Evolutionary conservation across 345 rosid species (phyloP).

Genomic region (Eucalyptus cloeziana): DNA sequence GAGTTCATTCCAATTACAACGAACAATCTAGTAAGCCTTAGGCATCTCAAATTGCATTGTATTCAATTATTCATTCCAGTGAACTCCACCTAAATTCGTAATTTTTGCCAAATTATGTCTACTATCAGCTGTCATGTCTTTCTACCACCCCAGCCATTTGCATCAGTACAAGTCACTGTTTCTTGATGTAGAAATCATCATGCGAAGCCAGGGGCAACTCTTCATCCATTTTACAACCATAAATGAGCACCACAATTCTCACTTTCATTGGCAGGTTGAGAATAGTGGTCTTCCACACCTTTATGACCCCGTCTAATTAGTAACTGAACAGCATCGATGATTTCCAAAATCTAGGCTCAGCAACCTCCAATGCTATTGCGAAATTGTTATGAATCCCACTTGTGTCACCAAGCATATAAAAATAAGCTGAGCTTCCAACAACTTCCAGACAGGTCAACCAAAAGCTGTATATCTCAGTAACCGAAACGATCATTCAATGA

Average conservation of each 20-base stretch:
- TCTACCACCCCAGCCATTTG: not conserved
- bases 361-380: not conserved
- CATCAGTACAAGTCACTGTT: not conserved
- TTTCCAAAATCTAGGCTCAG: not conserved
- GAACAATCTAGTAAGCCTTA: not conserved
- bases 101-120: not conserved
- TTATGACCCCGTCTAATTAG: not conserved
- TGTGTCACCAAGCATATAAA: not conserved
- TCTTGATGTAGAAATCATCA: not conserved
- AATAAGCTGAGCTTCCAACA: not conserved
- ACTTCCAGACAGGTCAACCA: not conserved
- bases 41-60: not conserved
- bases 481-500: conserved; percentile 77
- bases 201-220: not conserved
- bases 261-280: not conserved
- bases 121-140: not conserved
- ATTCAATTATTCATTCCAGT: not conserved
- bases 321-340: not conserved
- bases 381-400: not conserved
- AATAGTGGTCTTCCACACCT: not conserved
- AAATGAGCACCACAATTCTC: not conserved
- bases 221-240: not conserved
- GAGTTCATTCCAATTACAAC: not conserved
- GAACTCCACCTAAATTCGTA: not conserved
- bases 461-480: conserved; percentile 21